Base-by-base conservation (phyloP, 2,329 filamentous ascomycete genomes). In the Plectosphaerella cucumerina region DNA sequence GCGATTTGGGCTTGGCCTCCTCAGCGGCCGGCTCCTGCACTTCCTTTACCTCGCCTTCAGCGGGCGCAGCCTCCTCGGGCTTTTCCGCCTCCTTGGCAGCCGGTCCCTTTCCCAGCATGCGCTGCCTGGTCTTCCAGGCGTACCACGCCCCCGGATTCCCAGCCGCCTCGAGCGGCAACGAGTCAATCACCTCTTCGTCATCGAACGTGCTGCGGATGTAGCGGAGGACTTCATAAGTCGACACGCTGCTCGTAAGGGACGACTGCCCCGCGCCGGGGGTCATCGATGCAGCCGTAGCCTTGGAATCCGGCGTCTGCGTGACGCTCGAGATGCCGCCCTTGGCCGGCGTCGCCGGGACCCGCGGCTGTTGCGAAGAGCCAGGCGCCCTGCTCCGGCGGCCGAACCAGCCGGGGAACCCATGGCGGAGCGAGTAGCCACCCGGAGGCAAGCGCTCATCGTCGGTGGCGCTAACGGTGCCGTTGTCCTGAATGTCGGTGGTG, bases 111-210 rank as follows among this genome's bases (percentile, higher is more conserved):
- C 53, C 53, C n/a, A 17, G 23, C 47, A 55, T 49, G 6, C 51
- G 49, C 47, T 57, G 55, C 20, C 93, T 81, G 6, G 88, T 82
- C 60, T 84, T 81, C 93, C 93, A 97, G 5, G 93, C 93, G 70
- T 96, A 89, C 87, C 91, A 97, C 20, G 93, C 94, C 6, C 91
- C 90, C 3, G 89, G 85, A 60, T 97, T 96, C 1, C 90, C 93
- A 0, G 92, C 90, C 17, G 89, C 89, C 56, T 90, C 84, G 1
- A 96, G 72, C 2, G 90, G 86, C 18, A 97, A 75, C 0, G 81
- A 81, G 67, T 97, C 91, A 3, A 97, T 74, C 8, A 95, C 80
- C 1, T 74, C 70, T 54, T 87, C 88, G 52, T 91, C 83, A 57
- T 89, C 87, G 65, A 99, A 97, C 0, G 90, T 80, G 56, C 85